Evolutionary conservation across 2,329 filamentous ascomycete genomes (phyloP), one percentile per base, ranked within the genome.

Genomic region (Xylaria sp.): DNA sequence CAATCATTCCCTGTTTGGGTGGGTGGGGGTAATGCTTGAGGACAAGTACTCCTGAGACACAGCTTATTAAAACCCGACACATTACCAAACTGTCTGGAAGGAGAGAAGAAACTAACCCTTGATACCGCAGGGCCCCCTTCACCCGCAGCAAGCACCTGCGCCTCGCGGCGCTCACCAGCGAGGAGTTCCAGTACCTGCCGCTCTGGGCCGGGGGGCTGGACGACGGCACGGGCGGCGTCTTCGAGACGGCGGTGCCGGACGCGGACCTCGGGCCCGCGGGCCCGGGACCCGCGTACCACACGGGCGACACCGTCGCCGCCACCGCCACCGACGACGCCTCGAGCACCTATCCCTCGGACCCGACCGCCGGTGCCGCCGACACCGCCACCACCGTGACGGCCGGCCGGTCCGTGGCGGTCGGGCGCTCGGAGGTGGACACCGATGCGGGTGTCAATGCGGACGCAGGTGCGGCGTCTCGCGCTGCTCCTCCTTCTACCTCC

Each of bases 171-270:
- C 74, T 89, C 1, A 70, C 72, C 0, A 76, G 82, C 2, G 72
- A 80, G 1, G 86, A 90, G 69, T 78, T 82, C 59, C 81, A 81
- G 52, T 89, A 79, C 58, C 74, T 89, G 2, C 86, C 87, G 0
- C 72, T 88, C 3, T 89, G 85, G 85, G 85, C 84, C 0, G 85
- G 81, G 3, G 86, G 80, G 1, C 69, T 76, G 24, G 76, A 82
- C 44, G 80, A 83, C 50, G 80, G 72, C 0, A 74, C 72, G 0
- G 80, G 79, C 2, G 78, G 74, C 13, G 77, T 81, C 1, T 83
- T 76, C 59, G 69, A 68, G 67, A 0, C 74, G 7, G 26, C 52
- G 1, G 60, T 70, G 2, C 71, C 71, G 0, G 66, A 68, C 7
- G 66, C 69, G 0, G 67, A 66, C 11, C 20, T 58, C 18, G 66